These are phyloP conservation scores for Russula sp. DNA, from an alignment of 768 basidiomycete genomes.

Conservation along the genomic window DNA sequence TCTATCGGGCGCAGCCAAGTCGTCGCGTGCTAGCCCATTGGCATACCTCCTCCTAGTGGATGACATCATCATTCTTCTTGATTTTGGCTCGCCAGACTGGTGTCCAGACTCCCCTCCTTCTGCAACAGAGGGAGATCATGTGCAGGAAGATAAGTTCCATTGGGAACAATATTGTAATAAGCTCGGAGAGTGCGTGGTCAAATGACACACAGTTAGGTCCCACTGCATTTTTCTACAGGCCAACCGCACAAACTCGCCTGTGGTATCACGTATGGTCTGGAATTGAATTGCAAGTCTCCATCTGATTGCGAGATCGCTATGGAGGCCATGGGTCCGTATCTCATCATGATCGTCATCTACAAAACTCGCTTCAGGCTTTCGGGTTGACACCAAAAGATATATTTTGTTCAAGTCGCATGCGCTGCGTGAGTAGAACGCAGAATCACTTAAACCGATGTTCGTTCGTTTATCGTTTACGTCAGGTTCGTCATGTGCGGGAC, in stretches of 20 bases:
- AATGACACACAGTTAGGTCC: background rate
- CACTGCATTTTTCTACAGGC: slow-evolving; percentile 6
- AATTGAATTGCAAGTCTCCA: slow-evolving; percentile 12
- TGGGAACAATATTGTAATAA: slow-evolving; percentile 63
- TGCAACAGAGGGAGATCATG: slow-evolving; percentile 26
- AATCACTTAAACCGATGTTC: background rate
- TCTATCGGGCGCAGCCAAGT: slow-evolving; percentile 75
- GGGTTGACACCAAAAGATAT: slow-evolving; percentile 6
- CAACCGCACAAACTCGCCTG: slow-evolving; percentile 1
- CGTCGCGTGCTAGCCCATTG: slow-evolving; percentile 54
- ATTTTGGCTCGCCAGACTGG: slow-evolving; percentile 92
- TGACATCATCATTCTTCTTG: slow-evolving; percentile 86
- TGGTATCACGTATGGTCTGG: background rate
- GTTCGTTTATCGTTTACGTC: background rate
- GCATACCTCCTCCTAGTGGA: slow-evolving; percentile 90
- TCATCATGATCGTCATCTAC: slow-evolving; percentile 8
- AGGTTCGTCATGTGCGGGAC: slow-evolving; percentile 12
- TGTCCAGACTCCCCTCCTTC: slow-evolving; percentile 44
- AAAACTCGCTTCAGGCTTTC: slow-evolving; percentile 9
- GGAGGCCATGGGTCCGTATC: slow-evolving; percentile 11
- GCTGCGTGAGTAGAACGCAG: slow-evolving; percentile 5
- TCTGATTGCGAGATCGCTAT: slow-evolving; percentile 11
- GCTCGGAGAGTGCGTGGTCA: slow-evolving; percentile 52
- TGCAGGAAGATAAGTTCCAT: slow-evolving; percentile 31
- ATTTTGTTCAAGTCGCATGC: slow-evolving; percentile 2